A percentile compares a stretch with the other conserved stretches of the same genome.
phyloP scores from a whole-genome alignment of 805 yeast species.

The Metschnikowia koreensis region DNA sequence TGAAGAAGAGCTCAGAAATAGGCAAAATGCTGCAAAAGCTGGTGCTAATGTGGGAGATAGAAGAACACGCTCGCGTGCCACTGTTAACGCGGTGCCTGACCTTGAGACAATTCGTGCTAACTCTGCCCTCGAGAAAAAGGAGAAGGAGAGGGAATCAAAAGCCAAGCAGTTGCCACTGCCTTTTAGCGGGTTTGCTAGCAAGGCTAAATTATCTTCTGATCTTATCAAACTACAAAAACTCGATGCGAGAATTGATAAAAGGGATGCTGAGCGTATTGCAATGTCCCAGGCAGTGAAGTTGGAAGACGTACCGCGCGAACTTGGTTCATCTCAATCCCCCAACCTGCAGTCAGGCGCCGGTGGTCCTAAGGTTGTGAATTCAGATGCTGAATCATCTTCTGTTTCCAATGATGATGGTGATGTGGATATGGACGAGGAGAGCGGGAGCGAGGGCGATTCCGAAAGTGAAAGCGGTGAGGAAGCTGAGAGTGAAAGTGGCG shows the following conservation, averaged over 20 bases:
- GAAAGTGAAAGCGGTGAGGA: not conserved
- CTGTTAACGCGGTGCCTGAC: conserved; percentile 10
- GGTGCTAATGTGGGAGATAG: conserved; percentile 6
- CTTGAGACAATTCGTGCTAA: conserved; percentile 13
- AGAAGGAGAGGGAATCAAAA: conserved; percentile 10
- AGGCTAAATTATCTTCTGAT: conserved; percentile 20
- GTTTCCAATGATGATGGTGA: not conserved
- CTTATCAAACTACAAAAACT: conserved; percentile 24
- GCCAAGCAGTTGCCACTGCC: conserved; percentile 16
- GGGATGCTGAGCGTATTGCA: not conserved
- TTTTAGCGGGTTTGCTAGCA: conserved; percentile 15
- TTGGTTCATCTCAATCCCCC: not conserved
- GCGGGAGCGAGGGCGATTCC: not conserved
- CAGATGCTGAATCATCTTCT: not conserved
- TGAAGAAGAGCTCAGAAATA: conserved; percentile 12
- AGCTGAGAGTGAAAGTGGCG: not conserved
- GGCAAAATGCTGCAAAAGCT: conserved; percentile 15
- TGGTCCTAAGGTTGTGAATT: too few species aligned
- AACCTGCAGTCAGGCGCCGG: too few species aligned
- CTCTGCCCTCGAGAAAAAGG: conserved; percentile 3
- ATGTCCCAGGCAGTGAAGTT: conserved; percentile 4
- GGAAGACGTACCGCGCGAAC: conserved; percentile 3
- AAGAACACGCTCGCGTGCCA: conserved; percentile 15
- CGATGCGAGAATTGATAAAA: conserved; percentile 18
- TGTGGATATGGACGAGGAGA: not conserved